These are phyloP conservation scores for Malus sylvestris DNA, from an alignment of 306 rosid species.

Conservation along the genomic window DNA sequence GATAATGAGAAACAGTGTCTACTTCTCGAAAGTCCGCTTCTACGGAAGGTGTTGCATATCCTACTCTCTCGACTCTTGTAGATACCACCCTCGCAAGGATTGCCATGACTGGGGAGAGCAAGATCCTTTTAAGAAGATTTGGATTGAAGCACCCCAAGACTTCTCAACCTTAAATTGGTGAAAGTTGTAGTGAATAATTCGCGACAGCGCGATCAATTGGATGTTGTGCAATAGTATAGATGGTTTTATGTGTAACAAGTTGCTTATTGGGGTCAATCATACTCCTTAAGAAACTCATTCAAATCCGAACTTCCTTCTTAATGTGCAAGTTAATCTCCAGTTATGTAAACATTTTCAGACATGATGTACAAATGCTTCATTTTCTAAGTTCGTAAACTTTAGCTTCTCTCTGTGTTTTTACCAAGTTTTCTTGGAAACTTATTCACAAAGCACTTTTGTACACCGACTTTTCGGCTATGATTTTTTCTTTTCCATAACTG, in stretches of 20 bases:
- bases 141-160: conserved; percentile 77
- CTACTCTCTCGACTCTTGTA: conserved; percentile 50
- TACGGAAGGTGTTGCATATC: conserved; percentile 77
- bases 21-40: conserved; percentile 80
- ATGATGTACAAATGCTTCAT: background rate
- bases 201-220: conserved; percentile 5
- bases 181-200: conserved; percentile 16
- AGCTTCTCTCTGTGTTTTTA: background rate
- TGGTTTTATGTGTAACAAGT: background rate
- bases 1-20: conserved; percentile 60
- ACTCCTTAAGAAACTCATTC: background rate
- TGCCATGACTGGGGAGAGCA: conserved; percentile 87
- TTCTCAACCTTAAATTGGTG: conserved; percentile 47
- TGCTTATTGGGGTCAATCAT: background rate
- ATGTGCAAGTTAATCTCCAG: background rate
- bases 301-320: background rate
- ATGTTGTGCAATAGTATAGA: background rate
- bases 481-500: too few relatives aligned
- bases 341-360: background rate
- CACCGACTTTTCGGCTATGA: too few relatives aligned
- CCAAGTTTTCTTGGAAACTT: too few relatives aligned
- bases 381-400: background rate
- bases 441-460: too few relatives aligned
- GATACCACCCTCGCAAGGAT: conserved; percentile 83
- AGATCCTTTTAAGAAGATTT: conserved; percentile 71